phyloP scores from a whole-genome alignment of 2,329 filamentous ascomycete species.

The Monosporascus sp. region DNA sequence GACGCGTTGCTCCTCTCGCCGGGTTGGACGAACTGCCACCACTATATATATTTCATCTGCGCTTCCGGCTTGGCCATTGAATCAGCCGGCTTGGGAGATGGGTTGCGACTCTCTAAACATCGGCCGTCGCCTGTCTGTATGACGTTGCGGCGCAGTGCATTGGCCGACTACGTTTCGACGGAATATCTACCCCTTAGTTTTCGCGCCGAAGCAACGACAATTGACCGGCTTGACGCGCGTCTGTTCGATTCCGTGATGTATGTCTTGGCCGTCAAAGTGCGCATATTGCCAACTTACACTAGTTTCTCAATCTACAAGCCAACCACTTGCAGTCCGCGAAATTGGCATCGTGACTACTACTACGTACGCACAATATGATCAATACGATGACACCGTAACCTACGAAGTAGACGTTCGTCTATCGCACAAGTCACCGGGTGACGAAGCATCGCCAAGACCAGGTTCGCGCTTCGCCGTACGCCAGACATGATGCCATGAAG shows the following conservation, averaged over 20 bases:
- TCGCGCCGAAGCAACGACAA: neutral
- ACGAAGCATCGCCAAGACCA: neutral
- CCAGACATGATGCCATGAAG: neutral
- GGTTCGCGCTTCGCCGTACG: neutral
- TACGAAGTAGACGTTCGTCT: neutral
- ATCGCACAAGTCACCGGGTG: neutral
- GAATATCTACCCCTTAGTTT: neutral
- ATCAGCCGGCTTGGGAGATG: neutral
- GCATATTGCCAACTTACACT: neutral
- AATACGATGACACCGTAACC: neutral
- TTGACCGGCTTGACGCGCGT: neutral
- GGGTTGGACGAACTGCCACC: neutral
- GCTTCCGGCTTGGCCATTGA: neutral
- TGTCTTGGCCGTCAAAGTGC: too few relatives aligned
- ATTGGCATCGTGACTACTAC: neutral
- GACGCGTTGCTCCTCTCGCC: neutral
- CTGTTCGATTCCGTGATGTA: neutral
- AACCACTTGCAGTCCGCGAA: neutral
- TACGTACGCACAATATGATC: neutral
- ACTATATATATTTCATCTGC: neutral
- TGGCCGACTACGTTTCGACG: neutral
- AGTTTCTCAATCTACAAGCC: neutral
- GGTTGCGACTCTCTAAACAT: neutral
- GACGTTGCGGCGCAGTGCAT: neutral
- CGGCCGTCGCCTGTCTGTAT: neutral